Conservation (phyloP, 305 asterid species). For the Rubia balearica region DNA sequence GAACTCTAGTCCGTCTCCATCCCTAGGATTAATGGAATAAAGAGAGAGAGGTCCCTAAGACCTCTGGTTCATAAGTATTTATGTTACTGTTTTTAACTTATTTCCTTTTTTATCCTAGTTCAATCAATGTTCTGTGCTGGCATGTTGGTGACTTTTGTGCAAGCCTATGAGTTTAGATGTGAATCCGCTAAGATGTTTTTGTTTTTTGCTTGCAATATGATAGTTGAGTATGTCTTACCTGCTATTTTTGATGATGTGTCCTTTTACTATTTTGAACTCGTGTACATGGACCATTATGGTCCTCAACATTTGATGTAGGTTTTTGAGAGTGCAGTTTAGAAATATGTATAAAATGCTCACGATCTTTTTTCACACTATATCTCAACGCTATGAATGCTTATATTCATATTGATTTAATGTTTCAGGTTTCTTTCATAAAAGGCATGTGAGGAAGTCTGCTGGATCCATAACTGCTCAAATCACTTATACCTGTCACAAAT, state of each 20-base stretch:
- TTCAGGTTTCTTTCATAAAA: constrained; percentile 66
- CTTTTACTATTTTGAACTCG: background rate
- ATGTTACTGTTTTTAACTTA: background rate
- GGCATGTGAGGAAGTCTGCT: constrained; percentile 51
- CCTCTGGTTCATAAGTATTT: background rate
- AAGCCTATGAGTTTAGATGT: background rate
- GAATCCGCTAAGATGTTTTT: background rate
- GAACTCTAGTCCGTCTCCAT: background rate
- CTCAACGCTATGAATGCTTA: background rate
- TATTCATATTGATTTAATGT: background rate
- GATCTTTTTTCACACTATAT: background rate
- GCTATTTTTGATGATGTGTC: background rate
- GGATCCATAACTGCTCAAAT: constrained; percentile 36
- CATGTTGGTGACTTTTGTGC: background rate
- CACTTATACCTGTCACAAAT: constrained; percentile 58
- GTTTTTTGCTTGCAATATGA: background rate
- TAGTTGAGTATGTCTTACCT: background rate
- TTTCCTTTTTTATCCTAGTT: background rate
- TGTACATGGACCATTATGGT: background rate
- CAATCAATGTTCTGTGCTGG: background rate
- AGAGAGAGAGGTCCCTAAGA: background rate
- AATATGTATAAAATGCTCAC: background rate
- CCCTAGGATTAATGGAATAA: background rate
- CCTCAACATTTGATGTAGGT: background rate
- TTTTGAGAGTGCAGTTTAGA: background rate